Base-by-base conservation (phyloP, 768 basidiomycete species). In the Boletus tylopilopsis region DNA sequence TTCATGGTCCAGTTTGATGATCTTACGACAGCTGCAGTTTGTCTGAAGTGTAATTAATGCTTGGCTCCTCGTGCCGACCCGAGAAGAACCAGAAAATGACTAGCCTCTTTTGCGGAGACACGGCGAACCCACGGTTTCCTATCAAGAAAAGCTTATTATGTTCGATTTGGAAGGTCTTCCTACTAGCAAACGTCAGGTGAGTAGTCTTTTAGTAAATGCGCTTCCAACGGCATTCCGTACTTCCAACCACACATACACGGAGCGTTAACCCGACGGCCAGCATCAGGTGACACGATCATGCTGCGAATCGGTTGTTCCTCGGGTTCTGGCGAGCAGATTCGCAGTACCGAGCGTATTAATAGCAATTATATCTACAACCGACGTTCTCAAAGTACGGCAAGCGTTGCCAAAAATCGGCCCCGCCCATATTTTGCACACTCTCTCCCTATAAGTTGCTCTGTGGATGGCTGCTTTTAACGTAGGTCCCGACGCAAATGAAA, bases 91-190 rank as follows among this genome's bases (percentile, higher is more conserved):
- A 11, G n/a, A 45, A 54, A 27, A 23, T n/a, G 40, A 15, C 23
- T 45, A 45, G 42, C 43, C 45, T 42, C 22, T 34, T 16, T 30
- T 48, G 57, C 24, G 57, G 57, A 29, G 49, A 46, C 49, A 58
- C 42, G 6, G 49, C 3, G 42, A 33, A 18, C 13, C 8, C 22
- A 11, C 16, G 19, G 6, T 30, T n/a, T 7, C 11, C 23, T 30
- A 25, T 40, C 24, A 13, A 35, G 36, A 33, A 34, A 35, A 11
- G 21, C 33, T 19, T 27, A 18, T 35, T 9, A 16, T n/a, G 10
- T 42, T 48, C 25, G 21, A 27, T 39, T 13, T 1, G 10, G 21
- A 32, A 24, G 10, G 19, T n/a, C 16, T 16, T 11, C 25, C 12
- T 18, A 35, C 21, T 16, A 37, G 7, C 12, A 0, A n/a, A 13